A percentile compares a stretch with the other conserved stretches of the same genome.
These are phyloP conservation scores for Polytrichum formosum DNA, from an alignment of 225 moss, liverwort and hornwort genomes.

Conservation along the genomic window DNA sequence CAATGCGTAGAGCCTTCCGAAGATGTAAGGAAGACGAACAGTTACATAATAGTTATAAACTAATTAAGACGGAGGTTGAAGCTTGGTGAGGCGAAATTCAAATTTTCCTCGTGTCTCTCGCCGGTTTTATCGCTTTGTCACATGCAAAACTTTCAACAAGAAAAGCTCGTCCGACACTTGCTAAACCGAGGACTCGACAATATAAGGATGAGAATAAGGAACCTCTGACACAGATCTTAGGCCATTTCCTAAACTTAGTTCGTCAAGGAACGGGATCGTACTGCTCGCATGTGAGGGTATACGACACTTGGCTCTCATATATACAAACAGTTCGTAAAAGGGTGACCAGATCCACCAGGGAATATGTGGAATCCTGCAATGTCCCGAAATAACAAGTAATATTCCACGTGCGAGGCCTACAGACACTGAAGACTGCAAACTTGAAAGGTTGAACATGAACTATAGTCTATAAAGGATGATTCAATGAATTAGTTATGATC, in stretches of 20 bases:
- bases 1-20: background rate
- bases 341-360: background rate
- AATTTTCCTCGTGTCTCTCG: background rate
- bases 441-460: too few relatives aligned
- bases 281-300: background rate
- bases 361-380: background rate
- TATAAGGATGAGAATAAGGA: background rate
- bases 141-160: background rate
- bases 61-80: too few relatives aligned
- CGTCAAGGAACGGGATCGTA: background rate
- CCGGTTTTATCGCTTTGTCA: background rate
- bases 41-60: background rate
- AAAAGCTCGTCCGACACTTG: background rate
- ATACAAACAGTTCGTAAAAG: background rate
- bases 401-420: background rate
- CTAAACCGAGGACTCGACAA: constrained; percentile 4
- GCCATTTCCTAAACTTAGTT: background rate
- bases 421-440: too few relatives aligned
- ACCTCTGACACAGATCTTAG: background rate
- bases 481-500: too few relatives aligned
- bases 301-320: background rate
- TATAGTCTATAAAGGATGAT: too few relatives aligned
- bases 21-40: background rate
- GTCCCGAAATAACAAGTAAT: background rate
- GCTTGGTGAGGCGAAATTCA: background rate